These are phyloP conservation scores for Irpex sp. DNA, from an alignment of 1,284 basidiomycete species.

Conservation along the genomic window DNA sequence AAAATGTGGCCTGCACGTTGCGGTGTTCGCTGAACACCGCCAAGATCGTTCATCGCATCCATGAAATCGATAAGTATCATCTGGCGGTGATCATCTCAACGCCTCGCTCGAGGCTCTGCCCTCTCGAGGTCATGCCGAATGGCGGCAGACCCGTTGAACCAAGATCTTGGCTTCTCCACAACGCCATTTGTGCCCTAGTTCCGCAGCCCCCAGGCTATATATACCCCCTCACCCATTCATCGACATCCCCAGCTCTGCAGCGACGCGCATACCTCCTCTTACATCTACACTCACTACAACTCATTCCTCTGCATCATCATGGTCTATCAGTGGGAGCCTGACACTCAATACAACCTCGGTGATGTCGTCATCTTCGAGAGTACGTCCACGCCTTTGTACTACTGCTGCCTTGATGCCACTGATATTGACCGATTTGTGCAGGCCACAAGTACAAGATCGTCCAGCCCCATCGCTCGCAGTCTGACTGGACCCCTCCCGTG, in stretches of 20 bases:
- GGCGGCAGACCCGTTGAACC: neutral
- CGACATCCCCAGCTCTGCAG: neutral
- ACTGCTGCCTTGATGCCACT: neutral
- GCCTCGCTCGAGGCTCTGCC: neutral
- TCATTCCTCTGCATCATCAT: conserved; percentile 21
- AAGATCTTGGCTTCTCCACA: conserved; percentile 3
- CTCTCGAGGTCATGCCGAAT: neutral
- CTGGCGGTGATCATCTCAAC: neutral
- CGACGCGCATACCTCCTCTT: neutral
- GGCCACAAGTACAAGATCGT: conserved; percentile 64
- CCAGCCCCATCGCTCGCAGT: conserved; percentile 66
- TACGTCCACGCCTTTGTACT: conserved; percentile 17
- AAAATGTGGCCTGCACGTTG: neutral
- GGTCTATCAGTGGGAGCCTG: conserved; percentile 58
- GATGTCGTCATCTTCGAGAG: conserved; percentile 60
- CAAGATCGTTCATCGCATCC: neutral
- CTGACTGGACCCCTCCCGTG: conserved; percentile 59
- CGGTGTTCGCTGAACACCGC: neutral
- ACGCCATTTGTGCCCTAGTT: neutral
- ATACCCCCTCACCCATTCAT: neutral
- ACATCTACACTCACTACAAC: neutral
- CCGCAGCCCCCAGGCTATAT: conserved; percentile 1
- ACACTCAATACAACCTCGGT: conserved; percentile 53
- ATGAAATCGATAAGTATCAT: neutral
- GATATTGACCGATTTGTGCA: conserved; percentile 23